phyloP scores from a whole-genome alignment of 2,329 filamentous ascomycete genomes.

The Elsinoe perseae region DNA sequence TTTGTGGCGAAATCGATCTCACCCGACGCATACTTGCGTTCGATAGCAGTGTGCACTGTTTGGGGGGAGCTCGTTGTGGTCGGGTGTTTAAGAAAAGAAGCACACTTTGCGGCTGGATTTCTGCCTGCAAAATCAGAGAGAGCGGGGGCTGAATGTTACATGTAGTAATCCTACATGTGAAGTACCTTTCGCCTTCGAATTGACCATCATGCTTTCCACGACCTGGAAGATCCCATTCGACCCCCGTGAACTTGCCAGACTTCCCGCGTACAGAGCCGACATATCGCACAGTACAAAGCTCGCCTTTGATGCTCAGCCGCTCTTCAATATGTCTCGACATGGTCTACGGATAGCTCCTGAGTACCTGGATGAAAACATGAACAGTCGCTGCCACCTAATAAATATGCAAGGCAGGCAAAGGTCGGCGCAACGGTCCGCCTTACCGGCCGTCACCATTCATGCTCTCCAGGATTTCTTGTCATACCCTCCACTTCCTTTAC shows the following conservation, averaged over 20 bases:
- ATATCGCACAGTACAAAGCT: conserved; percentile 78
- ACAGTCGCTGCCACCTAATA: too few species aligned
- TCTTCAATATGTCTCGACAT: conserved; percentile 50
- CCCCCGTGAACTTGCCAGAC: conserved; percentile 75
- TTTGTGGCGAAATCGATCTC: conserved; percentile 37
- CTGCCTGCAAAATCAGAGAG: not conserved
- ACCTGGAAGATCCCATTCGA: conserved; percentile 87
- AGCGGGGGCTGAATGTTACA: not conserved
- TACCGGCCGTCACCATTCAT: not conserved
- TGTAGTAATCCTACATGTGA: conserved; percentile 56
- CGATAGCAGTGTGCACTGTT: conserved; percentile 71
- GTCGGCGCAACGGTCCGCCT: not conserved
- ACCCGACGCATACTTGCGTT: conserved; percentile 69
- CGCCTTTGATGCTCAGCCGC: conserved; percentile 69
- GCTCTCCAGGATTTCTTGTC: not conserved
- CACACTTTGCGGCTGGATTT: conserved; percentile 50
- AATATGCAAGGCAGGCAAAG: too few species aligned
- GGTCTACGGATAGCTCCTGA: too few species aligned
- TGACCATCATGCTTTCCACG: conserved; percentile 88
- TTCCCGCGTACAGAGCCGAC: conserved; percentile 69
- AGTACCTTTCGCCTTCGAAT: conserved; percentile 71
- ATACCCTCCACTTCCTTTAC: not conserved
- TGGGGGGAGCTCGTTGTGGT: conserved; percentile 59
- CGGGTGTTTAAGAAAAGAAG: conserved; percentile 77
- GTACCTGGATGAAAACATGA: too few species aligned